A percentile compares a stretch with the other conserved stretches of the same genome.
Conservation (phyloP, 2,329 filamentous ascomycete genomes). For the Peltaster fructicola region DNA sequence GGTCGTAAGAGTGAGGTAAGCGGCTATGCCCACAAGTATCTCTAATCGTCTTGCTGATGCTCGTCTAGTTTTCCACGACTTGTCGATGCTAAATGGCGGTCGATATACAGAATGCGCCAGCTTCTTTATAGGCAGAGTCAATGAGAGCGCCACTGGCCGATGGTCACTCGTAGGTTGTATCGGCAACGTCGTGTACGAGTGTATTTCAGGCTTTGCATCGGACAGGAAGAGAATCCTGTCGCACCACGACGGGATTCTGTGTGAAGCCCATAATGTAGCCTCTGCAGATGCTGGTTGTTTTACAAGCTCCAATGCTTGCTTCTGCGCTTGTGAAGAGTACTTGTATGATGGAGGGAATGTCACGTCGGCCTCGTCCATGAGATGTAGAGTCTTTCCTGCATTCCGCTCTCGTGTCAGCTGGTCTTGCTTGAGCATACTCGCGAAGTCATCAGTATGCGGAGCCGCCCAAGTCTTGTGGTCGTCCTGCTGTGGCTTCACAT, state of each 20-base stretch:
- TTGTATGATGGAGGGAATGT: slow-evolving; percentile 90
- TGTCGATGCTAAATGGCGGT: slow-evolving; percentile 41
- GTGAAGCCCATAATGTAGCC: slow-evolving; percentile 44
- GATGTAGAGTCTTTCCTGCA: slow-evolving; percentile 57
- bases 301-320: slow-evolving; percentile 12
- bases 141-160: slow-evolving; percentile 58
- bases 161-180: slow-evolving; percentile 76
- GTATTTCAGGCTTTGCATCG: slow-evolving; percentile 30
- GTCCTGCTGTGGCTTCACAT: slow-evolving; percentile 40
- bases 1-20: slow-evolving; percentile 34
- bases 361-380: slow-evolving; percentile 56
- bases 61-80: slow-evolving; percentile 37
- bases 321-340: slow-evolving; percentile 36
- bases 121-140: slow-evolving; percentile 38
- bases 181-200: slow-evolving; percentile 56
- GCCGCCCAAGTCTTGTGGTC: slow-evolving; percentile 46
- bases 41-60: slow-evolving; percentile 40
- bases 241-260: slow-evolving; percentile 86
- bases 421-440: slow-evolving; percentile 51
- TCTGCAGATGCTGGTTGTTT: slow-evolving; percentile 5
- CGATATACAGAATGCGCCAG: slow-evolving; percentile 17
- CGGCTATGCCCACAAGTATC: slow-evolving; percentile 38
- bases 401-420: slow-evolving; percentile 59
- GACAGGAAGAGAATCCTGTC: slow-evolving; percentile 67
- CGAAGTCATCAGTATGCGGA: slow-evolving; percentile 42